Base-by-base conservation (phyloP, 225 moss, liverwort and hornwort genomes). In the Bryum argenteum region DNA sequence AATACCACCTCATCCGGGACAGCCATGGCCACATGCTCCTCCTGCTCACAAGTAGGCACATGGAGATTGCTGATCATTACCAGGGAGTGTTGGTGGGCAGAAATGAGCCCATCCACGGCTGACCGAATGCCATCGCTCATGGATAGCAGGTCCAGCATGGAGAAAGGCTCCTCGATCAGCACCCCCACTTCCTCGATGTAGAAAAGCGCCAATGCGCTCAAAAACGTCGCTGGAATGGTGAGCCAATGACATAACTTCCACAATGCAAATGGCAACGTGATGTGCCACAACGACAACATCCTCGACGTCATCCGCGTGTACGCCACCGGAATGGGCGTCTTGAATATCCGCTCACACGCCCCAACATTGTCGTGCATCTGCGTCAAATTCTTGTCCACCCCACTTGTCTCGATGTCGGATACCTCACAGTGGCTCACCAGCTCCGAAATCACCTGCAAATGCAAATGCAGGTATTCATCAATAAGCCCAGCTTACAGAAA, bases 161-260 rank as follows among this genome's bases (percentile, higher is more conserved):
- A 56, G 19, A 75, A 82, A 1, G 78, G 78, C 61, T 82, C 71
- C 18, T 82, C 75, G 11, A 82, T 75, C 13, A 67, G 40, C 54
- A 78, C 78, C 14, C 71, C 78, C 3, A 83, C 71, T 42, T 83
- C 68, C 19, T 83, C 82, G 8, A 83, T 69, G 58, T 56, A 83
- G 54, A 83, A 83, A 6, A 79, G 43, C 12, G 72, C 70, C n/a
- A 67, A 41, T 6, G 61, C 58, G 24, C 68, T 83, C 17, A 79
- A 3, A 54, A 75, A 79, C 0, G 75, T 88, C n/a, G 82, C 83
- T 17, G 84, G 86, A 9, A 88, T 58, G 0, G 88, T 78, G 67
- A 81, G 73, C 89, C 85, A 89, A 15, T 55, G 64, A 75, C 89
- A 90, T 10, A 80, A 63, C 16, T 83, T 77, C 88, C 88, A 92